Conservation (phyloP, 164 flowering plant genomes). For the Vitis rupestris region DNA sequence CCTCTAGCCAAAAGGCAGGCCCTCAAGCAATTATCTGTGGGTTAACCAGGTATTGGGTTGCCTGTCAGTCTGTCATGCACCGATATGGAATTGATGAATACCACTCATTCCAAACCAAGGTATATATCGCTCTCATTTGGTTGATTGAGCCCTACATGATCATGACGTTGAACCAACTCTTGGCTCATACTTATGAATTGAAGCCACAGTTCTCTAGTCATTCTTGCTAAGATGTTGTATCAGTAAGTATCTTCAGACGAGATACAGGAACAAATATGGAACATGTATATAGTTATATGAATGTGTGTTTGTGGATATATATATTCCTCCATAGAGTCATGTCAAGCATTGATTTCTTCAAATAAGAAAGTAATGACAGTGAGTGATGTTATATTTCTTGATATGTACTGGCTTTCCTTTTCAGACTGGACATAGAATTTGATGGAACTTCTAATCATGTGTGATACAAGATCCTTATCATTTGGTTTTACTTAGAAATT, state of each 20-base stretch:
- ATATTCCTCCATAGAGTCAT: no score
- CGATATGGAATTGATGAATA: neutral
- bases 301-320: no score
- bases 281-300: no score
- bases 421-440: no score
- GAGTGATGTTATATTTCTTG: no score
- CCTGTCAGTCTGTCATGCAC: neutral
- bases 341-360: no score
- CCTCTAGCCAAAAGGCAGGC: no score
- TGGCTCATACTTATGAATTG: neutral
- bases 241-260: neutral
- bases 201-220: neutral
- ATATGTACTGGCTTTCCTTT: no score
- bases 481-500: no score
- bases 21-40: neutral
- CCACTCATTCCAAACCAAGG: constrained; percentile 2
- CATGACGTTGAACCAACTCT: constrained; percentile 20
- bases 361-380: no score
- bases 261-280: neutral
- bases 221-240: neutral
- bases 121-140: neutral
- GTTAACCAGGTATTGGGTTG: neutral
- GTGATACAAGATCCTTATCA: no score
- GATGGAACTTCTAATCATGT: no score
- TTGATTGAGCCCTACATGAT: constrained; percentile 8